Evolutionary conservation across 345 rosid species (phyloP).

Genomic region (Salix suchowensis): DNA sequence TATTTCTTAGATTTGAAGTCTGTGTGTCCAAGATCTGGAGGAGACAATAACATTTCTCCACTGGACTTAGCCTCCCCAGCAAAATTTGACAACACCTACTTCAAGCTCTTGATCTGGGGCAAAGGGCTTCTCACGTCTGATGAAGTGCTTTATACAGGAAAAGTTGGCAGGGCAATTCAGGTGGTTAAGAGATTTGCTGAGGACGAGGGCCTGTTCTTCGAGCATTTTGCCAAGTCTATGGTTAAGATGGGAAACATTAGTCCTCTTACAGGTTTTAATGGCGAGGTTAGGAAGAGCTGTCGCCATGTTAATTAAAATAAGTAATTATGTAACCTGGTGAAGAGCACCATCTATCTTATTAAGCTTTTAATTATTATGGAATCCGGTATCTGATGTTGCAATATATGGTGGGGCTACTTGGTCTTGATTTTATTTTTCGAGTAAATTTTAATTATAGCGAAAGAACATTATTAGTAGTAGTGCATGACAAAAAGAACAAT

Average conservation of each 20-base stretch:
- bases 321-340: not conserved
- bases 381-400: not conserved
- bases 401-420: not conserved
- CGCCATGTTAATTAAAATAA: conserved; percentile 12
- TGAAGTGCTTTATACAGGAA: conserved; percentile 18
- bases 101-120: conserved; percentile 25
- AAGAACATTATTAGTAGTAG: no score
- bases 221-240: conserved; percentile 29
- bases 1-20: conserved; percentile 24
- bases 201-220: conserved; percentile 19
- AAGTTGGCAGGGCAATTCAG: not conserved
- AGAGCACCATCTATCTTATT: not conserved
- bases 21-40: conserved; percentile 24
- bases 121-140: conserved; percentile 29
- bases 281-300: conserved; percentile 27
- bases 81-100: conserved; percentile 26
- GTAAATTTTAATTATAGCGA: not conserved
- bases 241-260: conserved; percentile 23
- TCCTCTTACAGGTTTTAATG: conserved; percentile 23
- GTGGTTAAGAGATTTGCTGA: conserved; percentile 20
- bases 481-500: no score
- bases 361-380: not conserved
- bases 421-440: no score
- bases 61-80: conserved; percentile 22
- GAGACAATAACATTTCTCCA: conserved; percentile 24